Evolutionary conservation across 306 rosid genomes (phyloP), one percentile per base, ranked within the genome.

Genomic region (Erythrophleum fordii): DNA sequence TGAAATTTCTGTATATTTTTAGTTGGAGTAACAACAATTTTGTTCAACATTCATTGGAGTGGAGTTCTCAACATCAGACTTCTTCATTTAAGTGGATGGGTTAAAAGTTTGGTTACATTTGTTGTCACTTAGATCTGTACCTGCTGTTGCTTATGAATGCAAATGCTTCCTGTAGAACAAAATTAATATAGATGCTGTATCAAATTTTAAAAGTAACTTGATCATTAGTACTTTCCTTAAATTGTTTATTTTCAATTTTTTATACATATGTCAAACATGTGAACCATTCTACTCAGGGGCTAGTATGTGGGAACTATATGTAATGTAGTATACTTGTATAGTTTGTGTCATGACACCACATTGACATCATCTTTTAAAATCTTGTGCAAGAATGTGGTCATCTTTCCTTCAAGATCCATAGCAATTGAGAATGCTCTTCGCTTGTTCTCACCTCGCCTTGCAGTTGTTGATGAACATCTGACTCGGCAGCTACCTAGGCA

Each of bases 361-460:
- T 88, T 89, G 77, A 88, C 84, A 83, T 69, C 60, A 61, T 66
- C 61, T 81, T 28, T 82, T 69, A 60, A 65, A 82, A 86, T 86
- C 66, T 83, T 77, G 75, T 88, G 70, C 89, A 59, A 94, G 99
- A 95, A 95, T 84, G 84, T 95, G 83, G 96, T 91, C 77, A 88
- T 95, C 77, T 93, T 95, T 90, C 98, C 99, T 82, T 93, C 99
- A 66, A 93, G 99, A 84, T 82, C 90, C 48, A 93, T 89, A 56
- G 98, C 97, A 25, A 95, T 95, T 81, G 99, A 95, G 97, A 90
- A 92, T 82, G 93, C 92, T 77, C 96, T 95, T 83, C 94, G 91
- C 61, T 83, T 93, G 90, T 95, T 91, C 87, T 90, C 97, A 12
- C 99, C 99, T 64, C 91, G 83, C 31, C 98, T 95, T 76, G 99